Evolutionary conservation across 2,329 filamentous ascomycete genomes (phyloP).

Genomic region (Aspergillus latus): DNA sequence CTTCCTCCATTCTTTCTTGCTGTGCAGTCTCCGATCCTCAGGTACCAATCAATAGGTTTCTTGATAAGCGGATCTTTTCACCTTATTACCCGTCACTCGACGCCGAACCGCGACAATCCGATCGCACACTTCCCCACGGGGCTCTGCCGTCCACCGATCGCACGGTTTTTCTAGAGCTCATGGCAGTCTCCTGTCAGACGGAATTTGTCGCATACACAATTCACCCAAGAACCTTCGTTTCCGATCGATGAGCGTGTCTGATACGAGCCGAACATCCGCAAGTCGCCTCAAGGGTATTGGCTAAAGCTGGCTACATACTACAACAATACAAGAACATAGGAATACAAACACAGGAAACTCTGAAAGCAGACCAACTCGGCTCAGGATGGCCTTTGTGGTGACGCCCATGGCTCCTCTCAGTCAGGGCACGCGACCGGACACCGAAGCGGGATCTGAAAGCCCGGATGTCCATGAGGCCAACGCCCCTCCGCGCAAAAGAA

Average conservation of each 20-base stretch:
- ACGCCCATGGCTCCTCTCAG: slow-evolving; percentile 23
- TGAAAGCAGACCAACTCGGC: not conserved
- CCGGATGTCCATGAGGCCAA: slow-evolving; percentile 16
- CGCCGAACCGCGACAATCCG: slow-evolving; percentile 5
- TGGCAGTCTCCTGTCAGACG: slow-evolving; percentile 2
- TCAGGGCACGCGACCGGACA: slow-evolving; percentile 14
- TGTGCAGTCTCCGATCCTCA: not conserved
- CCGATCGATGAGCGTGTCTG: slow-evolving; percentile 15
- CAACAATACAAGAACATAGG: slow-evolving; percentile 3
- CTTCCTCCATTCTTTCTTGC: not conserved
- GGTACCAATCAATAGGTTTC: not conserved
- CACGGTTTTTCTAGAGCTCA: not conserved
- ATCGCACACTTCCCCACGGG: slow-evolving; percentile 10
- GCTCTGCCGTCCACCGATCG: slow-evolving; percentile 11
- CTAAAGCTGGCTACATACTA: slow-evolving; percentile 7
- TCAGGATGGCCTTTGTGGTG: slow-evolving; percentile 25
- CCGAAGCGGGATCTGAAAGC: slow-evolving; percentile 16
- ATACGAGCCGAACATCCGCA: slow-evolving; percentile 5
- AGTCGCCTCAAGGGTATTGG: slow-evolving; percentile 18
- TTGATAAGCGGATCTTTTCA: not conserved
- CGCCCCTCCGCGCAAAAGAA: slow-evolving; percentile 20
- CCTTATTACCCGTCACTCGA: not conserved
- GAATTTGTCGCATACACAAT: not conserved
- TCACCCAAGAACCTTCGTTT: not conserved
- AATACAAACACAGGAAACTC: not conserved